Percentiles rank a stretch among this genome's conserved stretches.
Conservation (phyloP, 164 flowering plant genomes). For the Dillenia turbinata region DNA sequence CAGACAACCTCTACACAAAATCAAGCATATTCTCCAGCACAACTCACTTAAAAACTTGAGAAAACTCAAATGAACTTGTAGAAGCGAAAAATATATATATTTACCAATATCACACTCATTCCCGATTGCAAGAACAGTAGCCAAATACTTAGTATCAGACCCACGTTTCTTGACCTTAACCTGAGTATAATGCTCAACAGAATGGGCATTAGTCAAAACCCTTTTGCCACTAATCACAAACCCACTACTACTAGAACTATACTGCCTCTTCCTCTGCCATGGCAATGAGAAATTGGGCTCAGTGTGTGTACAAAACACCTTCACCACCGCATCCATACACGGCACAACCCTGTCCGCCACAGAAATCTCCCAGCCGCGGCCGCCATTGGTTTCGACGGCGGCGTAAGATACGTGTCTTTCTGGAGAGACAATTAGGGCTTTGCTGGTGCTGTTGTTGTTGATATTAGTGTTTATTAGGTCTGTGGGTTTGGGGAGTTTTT, state of each 20-base stretch:
- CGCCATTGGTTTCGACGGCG: slow-evolving; percentile 15
- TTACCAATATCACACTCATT: slow-evolving; percentile 96
- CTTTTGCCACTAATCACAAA: slow-evolving; percentile 76
- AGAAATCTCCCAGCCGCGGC: slow-evolving; percentile 20
- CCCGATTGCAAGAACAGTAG: slow-evolving; percentile 90
- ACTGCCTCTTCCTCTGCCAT: slow-evolving; percentile 98
- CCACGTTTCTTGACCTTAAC: slow-evolving; percentile 97
- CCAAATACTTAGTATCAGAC: slow-evolving; percentile 88
- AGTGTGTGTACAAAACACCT: slow-evolving; percentile 94
- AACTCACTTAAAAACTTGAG: no score
- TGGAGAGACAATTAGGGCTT: slow-evolving; percentile 3
- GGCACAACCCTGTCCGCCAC: slow-evolving; percentile 54
- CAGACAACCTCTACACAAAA: no score
- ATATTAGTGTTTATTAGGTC: background rate
- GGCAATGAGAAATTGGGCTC: slow-evolving; percentile 97
- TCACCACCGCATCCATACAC: slow-evolving; percentile 94
- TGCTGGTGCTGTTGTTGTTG: no score
- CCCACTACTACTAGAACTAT: slow-evolving; percentile 91
- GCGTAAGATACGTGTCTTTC: slow-evolving; percentile 8
- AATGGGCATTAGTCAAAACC: slow-evolving; percentile 94
- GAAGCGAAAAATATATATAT: no score
- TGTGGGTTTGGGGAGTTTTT: slow-evolving; percentile 20
- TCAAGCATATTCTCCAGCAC: no score
- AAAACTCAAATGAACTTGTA: no score
- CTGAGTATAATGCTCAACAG: slow-evolving; percentile 95